Conservation (phyloP, 441 rosid species). For the Syzygium syzygioides region DNA sequence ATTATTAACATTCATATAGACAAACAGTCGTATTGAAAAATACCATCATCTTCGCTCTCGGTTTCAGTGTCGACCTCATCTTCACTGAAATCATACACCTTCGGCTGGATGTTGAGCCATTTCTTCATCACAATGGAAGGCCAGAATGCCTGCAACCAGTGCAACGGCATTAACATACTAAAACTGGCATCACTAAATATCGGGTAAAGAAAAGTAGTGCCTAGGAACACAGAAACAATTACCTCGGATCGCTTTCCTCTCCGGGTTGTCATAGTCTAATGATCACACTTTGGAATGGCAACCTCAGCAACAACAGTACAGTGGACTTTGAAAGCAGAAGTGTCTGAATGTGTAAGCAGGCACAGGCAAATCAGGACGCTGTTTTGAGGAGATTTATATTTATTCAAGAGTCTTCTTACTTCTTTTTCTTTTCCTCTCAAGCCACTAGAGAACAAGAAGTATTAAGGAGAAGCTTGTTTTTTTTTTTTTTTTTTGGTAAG, state of each 20-base stretch:
- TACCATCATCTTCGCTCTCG: constrained; percentile 97
- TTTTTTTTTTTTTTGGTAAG: too few species aligned
- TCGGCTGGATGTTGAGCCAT: constrained; percentile 91
- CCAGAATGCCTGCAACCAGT: constrained; percentile 71
- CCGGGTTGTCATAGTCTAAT: constrained; percentile 33
- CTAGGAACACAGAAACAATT: constrained; percentile 7
- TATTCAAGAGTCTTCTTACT: constrained; percentile 6
- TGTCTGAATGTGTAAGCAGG: constrained; percentile 7
- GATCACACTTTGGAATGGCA: constrained; percentile 4
- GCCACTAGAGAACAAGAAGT: constrained; percentile 6
- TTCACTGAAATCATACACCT: constrained; percentile 81
- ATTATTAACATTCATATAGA: neutral
- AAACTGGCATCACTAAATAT: neutral
- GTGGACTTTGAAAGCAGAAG: constrained; percentile 2
- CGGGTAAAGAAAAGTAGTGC: neutral
- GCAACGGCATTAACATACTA: constrained; percentile 1
- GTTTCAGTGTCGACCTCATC: constrained; percentile 87
- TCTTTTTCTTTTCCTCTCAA: neutral
- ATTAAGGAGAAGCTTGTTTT: constrained; percentile 11
- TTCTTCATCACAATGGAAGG: constrained; percentile 97
- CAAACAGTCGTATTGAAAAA: neutral
- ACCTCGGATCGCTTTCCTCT: constrained; percentile 64
- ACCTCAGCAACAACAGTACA: neutral
- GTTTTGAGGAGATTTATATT: constrained; percentile 14
- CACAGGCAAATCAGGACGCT: constrained; percentile 4